Evolutionary conservation across 345 rosid species (phyloP).

Genomic region (Corchorus capsularis): DNA sequence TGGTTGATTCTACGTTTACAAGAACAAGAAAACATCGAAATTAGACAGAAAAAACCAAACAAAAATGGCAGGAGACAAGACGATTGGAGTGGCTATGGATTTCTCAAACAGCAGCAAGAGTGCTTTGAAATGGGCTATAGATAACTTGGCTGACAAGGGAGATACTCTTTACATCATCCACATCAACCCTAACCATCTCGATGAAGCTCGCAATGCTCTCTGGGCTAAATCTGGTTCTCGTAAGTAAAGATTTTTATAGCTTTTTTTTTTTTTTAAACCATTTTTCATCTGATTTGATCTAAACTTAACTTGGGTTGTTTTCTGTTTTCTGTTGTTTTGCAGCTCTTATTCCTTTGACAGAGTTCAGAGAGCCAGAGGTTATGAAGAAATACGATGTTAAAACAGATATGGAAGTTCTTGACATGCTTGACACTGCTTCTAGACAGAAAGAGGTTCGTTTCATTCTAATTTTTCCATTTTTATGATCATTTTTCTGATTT

Average conservation of each 20-base stretch:
- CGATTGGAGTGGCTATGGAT: conserved; percentile 85
- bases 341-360: conserved; percentile 87
- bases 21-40: background rate
- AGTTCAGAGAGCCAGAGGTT: conserved; percentile 80
- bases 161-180: conserved; percentile 75
- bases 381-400: conserved; percentile 63
- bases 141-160: conserved; percentile 76
- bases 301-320: background rate
- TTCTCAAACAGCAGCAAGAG: conserved; percentile 91
- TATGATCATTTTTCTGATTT: too few relatives aligned
- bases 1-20: background rate
- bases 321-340: conserved; percentile 13
- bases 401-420: conserved; percentile 64
- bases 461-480: too few relatives aligned
- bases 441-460: conserved; percentile 80
- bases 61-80: conserved; percentile 68
- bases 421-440: conserved; percentile 81
- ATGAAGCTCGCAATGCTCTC: conserved; percentile 53
- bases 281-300: conserved; percentile 23
- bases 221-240: conserved; percentile 81
- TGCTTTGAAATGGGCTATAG: conserved; percentile 84
- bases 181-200: conserved; percentile 45
- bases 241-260: conserved; percentile 30
- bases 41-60: background rate
- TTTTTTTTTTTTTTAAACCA: background rate